Percentiles rank a stretch among this genome's conserved stretches.
phyloP scores from a whole-genome alignment of 225 moss, liverwort and hornwort species.

The Takakia lepidozioides region DNA sequence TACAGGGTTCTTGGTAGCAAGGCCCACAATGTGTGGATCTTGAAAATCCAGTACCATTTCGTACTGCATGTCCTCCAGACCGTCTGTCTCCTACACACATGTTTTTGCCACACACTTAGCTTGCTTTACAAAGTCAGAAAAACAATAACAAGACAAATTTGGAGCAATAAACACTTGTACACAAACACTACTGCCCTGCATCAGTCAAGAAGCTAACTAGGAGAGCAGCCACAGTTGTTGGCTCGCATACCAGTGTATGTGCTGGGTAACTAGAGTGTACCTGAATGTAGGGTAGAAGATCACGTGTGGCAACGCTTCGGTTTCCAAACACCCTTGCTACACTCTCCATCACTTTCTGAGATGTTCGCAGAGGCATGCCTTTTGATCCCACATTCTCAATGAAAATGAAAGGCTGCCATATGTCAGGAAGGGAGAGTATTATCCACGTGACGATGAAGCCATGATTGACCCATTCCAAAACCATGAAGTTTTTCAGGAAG shows the following conservation, averaged over 20 bases:
- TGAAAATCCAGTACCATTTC: slow-evolving; percentile 64
- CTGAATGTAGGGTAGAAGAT: slow-evolving; percentile 66
- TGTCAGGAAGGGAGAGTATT: too few species aligned
- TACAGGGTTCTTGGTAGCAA: slow-evolving; percentile 58
- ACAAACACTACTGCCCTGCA: too few species aligned
- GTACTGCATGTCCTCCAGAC: slow-evolving; percentile 62
- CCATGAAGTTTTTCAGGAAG: slow-evolving; percentile 8
- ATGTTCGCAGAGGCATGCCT: slow-evolving; percentile 42
- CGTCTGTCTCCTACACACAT: slow-evolving; percentile 50
- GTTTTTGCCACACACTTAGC: background rate
- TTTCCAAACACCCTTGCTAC: slow-evolving; percentile 35
- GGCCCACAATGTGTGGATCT: slow-evolving; percentile 85
- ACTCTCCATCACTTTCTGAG: slow-evolving; percentile 38
- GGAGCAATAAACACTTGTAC: too few species aligned
- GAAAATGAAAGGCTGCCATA: slow-evolving; percentile 83
- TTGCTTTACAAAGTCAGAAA: too few species aligned
- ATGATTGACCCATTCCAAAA: background rate
- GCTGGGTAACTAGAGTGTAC: slow-evolving; percentile 11
- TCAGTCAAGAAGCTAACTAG: too few species aligned
- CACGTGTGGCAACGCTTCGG: slow-evolving; percentile 30
- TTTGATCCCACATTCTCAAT: slow-evolving; percentile 75
- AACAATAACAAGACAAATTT: too few species aligned
- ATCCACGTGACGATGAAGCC: too few species aligned
- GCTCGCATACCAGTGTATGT: background rate
- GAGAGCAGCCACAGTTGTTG: background rate